Conservation (phyloP, 129 eudicot species). For the Kitagawia praeruptora region DNA sequence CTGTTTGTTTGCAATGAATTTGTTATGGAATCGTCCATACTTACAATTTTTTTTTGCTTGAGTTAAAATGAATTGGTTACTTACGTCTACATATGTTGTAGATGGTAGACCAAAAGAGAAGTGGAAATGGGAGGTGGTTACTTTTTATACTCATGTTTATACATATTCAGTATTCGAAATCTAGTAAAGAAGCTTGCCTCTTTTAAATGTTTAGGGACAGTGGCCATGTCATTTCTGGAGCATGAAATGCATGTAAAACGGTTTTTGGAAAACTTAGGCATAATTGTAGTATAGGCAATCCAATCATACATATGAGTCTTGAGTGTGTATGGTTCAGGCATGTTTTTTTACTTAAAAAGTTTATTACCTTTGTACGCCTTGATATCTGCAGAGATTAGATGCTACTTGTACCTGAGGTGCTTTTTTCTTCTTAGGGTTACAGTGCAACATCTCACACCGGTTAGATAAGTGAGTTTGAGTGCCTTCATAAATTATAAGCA, state of each 20-base stretch:
- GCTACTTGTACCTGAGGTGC: background rate
- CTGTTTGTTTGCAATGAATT: background rate
- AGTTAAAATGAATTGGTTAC: background rate
- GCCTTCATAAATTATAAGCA: background rate
- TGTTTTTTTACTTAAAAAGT: background rate
- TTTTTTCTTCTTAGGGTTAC: background rate
- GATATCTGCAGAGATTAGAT: background rate
- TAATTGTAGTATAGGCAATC: background rate
- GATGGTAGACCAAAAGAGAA: background rate
- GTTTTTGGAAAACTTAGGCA: background rate
- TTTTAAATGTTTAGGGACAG: background rate
- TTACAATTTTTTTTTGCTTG: background rate
- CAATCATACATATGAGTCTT: background rate
- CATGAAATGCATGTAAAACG: background rate
- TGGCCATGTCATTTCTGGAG: background rate
- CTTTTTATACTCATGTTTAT: background rate
- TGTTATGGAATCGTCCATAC: background rate
- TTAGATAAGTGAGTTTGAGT: background rate
- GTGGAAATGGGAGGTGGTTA: background rate
- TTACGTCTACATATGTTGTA: background rate
- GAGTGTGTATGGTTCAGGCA: background rate
- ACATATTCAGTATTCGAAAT: background rate
- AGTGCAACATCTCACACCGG: background rate
- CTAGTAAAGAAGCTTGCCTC: background rate
- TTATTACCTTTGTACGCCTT: background rate